These are phyloP conservation scores for Colletotrichum somersetense DNA, from an alignment of 2,329 filamentous ascomycete genomes.

Conservation along the genomic window DNA sequence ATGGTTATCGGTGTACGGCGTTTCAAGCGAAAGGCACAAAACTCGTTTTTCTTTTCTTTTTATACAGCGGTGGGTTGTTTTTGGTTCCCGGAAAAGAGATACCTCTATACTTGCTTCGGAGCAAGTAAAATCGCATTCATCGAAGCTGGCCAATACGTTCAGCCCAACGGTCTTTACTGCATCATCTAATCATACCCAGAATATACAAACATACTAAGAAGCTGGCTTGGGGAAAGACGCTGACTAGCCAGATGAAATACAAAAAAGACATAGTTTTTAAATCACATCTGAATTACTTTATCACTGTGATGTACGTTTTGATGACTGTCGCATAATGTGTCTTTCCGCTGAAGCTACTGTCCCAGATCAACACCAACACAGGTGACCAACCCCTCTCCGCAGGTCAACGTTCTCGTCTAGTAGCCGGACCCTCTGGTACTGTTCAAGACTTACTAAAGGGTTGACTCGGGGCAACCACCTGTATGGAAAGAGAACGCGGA, in stretches of 20 bases:
- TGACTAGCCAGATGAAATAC: background rate
- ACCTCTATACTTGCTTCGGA: background rate
- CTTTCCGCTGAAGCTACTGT: background rate
- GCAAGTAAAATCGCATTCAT: conserved; percentile 1
- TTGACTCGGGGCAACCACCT: background rate
- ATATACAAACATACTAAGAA: background rate
- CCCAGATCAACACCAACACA: background rate
- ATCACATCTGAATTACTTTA: too few relatives aligned
- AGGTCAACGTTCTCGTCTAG: background rate
- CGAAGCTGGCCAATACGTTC: background rate
- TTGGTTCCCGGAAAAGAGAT: conserved; percentile 8
- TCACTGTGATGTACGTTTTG: background rate
- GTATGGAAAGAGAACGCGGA: background rate
- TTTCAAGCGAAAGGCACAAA: conserved; percentile 22
- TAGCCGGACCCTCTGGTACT: too few relatives aligned
- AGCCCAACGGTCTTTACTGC: conserved; percentile 14
- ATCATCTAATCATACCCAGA: conserved; percentile 15
- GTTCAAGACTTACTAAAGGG: background rate
- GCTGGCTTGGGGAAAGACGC: background rate
- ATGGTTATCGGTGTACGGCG: conserved; percentile 38
- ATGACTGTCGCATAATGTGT: background rate
- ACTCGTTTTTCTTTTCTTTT: background rate
- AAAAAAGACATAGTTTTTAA: background rate
- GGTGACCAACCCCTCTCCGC: too few relatives aligned
- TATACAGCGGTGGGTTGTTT: conserved; percentile 4